Evolutionary conservation across 495 filamentous ascomycete genomes (phyloP).

Genomic region (Lophiotrema nucula): DNA sequence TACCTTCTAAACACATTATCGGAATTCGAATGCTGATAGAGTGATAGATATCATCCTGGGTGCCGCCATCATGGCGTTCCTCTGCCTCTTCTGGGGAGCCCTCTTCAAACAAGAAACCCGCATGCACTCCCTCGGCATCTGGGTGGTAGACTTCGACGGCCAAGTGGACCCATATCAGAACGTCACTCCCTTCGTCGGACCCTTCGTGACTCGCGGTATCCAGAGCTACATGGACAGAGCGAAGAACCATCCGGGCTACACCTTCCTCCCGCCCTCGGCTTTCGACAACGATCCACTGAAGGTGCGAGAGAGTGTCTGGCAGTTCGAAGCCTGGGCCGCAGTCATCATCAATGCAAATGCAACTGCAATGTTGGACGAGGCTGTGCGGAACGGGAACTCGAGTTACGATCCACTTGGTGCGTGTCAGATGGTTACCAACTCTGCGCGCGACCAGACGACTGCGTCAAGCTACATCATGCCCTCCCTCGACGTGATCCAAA

Average conservation of each 20-base stretch:
- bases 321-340: conserved; percentile 62
- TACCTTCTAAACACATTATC: not conserved
- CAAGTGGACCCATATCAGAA: conserved; percentile 52
- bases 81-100: conserved; percentile 63
- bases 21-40: not conserved
- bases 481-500: conserved; percentile 15
- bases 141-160: conserved; percentile 66
- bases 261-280: conserved; percentile 43
- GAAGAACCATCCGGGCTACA: conserved; percentile 50
- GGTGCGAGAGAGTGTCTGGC: conserved; percentile 61
- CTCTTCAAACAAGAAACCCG: conserved; percentile 54
- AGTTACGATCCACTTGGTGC: conserved; percentile 47
- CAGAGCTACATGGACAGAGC: conserved; percentile 15
- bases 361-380: conserved; percentile 57
- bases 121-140: conserved; percentile 50
- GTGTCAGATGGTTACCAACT: conserved; percentile 30
- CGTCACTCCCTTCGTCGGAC: conserved; percentile 55
- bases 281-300: conserved; percentile 59
- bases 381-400: conserved; percentile 55
- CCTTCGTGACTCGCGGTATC: conserved; percentile 48
- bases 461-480: conserved; percentile 18
- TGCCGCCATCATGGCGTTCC: conserved; percentile 53
- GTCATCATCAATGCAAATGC: conserved; percentile 67
- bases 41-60: conserved; percentile 53
- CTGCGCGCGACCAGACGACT: conserved; percentile 19